Evolutionary conservation across 2,329 filamentous ascomycete genomes (phyloP).

Genomic region (Pseudogymnoascus sp.): DNA sequence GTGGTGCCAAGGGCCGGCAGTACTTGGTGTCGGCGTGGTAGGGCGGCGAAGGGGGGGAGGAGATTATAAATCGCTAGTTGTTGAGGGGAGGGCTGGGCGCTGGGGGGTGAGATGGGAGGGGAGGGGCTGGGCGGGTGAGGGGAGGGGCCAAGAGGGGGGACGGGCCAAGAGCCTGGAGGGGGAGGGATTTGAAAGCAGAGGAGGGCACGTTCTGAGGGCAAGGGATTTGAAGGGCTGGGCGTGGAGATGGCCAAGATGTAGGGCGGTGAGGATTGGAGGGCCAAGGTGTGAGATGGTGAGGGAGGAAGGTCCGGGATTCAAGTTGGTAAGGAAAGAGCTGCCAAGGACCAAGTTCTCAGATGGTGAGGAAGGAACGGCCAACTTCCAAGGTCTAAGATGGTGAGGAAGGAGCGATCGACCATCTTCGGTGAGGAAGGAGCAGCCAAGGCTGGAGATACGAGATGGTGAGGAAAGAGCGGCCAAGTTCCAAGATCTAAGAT

Average conservation of each 20-base stretch:
- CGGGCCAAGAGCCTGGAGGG: not conserved
- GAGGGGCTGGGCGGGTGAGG: not conserved
- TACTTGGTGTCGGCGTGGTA: not conserved
- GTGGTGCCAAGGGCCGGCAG: not conserved
- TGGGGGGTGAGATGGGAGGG: not conserved
- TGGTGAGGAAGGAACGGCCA: not conserved
- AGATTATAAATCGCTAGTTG: not conserved
- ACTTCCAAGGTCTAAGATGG: not conserved
- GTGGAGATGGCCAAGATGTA: not conserved
- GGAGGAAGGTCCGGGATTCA: too few relatives aligned
- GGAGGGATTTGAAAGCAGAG: not conserved
- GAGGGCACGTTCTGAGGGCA: not conserved
- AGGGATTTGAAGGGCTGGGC: not conserved
- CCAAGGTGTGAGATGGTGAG: not conserved
- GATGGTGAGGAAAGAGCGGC: not conserved
- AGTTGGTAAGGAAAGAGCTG: not conserved
- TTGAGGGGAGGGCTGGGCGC: not conserved
- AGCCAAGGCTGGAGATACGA: not conserved
- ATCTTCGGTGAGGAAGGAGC: not conserved
- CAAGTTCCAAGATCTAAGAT: not conserved
- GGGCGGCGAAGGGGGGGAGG: too few relatives aligned
- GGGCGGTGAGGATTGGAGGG: not conserved
- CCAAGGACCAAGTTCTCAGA: not conserved
- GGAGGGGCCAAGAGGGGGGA: not conserved
- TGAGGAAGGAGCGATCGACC: too few relatives aligned